Percentiles rank a stretch among this genome's conserved stretches.
These are phyloP conservation scores for Pyricularia pennisetigena DNA, from an alignment of 2,329 filamentous ascomycete genomes.

Conservation along the genomic window DNA sequence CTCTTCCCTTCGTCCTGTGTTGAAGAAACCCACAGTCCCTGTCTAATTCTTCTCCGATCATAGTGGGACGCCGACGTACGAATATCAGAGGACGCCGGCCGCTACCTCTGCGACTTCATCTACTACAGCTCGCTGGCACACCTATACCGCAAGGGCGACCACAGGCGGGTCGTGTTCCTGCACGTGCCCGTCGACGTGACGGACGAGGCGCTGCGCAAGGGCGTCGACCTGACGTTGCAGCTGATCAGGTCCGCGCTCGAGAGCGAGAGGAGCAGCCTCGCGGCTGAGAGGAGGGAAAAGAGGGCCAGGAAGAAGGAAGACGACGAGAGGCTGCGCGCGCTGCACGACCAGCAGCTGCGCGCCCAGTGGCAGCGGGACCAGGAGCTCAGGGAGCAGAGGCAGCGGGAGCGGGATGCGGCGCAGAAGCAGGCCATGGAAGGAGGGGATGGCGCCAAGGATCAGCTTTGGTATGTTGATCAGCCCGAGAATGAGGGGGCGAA, in stretches of 20 bases:
- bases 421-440: background rate
- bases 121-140: conserved; percentile 60
- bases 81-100: conserved; percentile 60
- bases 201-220: conserved; percentile 34
- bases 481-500: background rate
- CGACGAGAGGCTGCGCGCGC: background rate
- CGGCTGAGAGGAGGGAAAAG: background rate
- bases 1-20: no score
- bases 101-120: conserved; percentile 71
- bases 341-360: background rate
- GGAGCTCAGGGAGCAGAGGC: background rate
- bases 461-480: background rate
- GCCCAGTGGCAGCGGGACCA: background rate
- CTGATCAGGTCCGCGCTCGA: conserved; percentile 48
- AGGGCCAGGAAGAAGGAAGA: background rate
- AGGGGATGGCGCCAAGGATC: background rate
- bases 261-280: conserved; percentile 26
- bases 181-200: conserved; percentile 58
- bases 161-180: conserved; percentile 53
- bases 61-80: conserved; percentile 35
- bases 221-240: conserved; percentile 41
- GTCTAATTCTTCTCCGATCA: no score
- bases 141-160: conserved; percentile 34
- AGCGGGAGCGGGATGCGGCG: background rate
- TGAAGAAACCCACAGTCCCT: no score